Evolutionary conservation across 2,329 filamentous ascomycete species (phyloP).

Genomic region (Lachnellula occidentalis): DNA sequence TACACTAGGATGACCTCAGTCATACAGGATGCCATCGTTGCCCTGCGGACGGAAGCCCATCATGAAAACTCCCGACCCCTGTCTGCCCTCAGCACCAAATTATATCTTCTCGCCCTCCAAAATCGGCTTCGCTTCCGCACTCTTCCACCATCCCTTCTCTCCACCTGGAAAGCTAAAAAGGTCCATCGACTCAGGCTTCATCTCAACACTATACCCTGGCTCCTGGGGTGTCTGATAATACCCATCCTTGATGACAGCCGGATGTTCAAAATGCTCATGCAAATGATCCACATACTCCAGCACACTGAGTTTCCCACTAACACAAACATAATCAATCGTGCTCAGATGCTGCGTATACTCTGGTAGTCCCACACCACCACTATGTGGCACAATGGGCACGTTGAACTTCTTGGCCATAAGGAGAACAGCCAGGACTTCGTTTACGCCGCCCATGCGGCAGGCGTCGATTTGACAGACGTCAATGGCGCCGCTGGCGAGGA

Average conservation of each 20-base stretch:
- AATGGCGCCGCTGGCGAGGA: conserved; percentile 72
- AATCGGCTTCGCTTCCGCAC: conserved; percentile 42
- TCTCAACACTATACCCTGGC: conserved; percentile 87
- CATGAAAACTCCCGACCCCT: conserved; percentile 2
- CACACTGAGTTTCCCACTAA: conserved; percentile 73
- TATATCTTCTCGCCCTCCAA: conserved; percentile 32
- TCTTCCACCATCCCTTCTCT: conserved; percentile 78
- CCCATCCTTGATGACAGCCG: conserved; percentile 72
- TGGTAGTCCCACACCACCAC: conserved; percentile 81
- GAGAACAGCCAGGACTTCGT: conserved; percentile 86
- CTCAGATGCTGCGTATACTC: conserved; percentile 92
- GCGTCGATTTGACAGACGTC: conserved; percentile 89
- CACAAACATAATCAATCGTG: conserved; percentile 88
- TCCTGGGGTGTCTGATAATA: conserved; percentile 83
- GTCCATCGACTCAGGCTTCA: conserved; percentile 86
- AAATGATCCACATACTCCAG: conserved; percentile 91
- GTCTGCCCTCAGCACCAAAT: not conserved
- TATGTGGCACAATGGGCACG: conserved; percentile 83
- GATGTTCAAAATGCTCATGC: conserved; percentile 88
- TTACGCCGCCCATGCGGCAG: conserved; percentile 83
- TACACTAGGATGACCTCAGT: conserved; percentile 1
- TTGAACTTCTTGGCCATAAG: conserved; percentile 69
- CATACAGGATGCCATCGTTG: conserved; percentile 14
- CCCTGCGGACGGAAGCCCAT: conserved; percentile 8
- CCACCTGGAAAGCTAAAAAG: conserved; percentile 70